phyloP scores from a whole-genome alignment of 305 asterid species.

The Rubia peregrina region DNA sequence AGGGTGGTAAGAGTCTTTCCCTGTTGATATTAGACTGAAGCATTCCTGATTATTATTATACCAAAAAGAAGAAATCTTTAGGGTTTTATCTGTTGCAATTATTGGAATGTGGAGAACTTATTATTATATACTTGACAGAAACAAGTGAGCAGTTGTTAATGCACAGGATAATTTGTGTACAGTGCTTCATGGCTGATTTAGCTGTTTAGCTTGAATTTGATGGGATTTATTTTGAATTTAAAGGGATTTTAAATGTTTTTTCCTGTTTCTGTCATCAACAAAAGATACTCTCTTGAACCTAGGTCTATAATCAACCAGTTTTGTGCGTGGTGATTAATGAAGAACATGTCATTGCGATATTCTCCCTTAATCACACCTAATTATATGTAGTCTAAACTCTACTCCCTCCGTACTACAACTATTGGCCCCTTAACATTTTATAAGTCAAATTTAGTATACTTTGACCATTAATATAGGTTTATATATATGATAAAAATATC shows the following conservation, averaged over 20 bases:
- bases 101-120: conserved; percentile 17
- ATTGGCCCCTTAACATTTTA: too few relatives aligned
- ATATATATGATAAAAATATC: too few relatives aligned
- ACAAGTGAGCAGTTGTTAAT: conserved; percentile 14
- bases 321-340: too few relatives aligned
- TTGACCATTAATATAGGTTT: too few relatives aligned
- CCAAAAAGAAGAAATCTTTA: conserved; percentile 12
- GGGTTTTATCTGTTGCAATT: conserved; percentile 20
- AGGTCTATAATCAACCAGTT: too few relatives aligned
- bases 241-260: background rate
- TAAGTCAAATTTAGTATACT: too few relatives aligned
- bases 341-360: too few relatives aligned
- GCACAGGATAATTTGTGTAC: conserved; percentile 37
- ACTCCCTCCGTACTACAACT: too few relatives aligned
- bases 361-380: background rate
- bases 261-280: background rate
- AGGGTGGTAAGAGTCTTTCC: conserved; percentile 18
- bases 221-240: conserved; percentile 2
- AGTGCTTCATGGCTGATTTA: conserved; percentile 29
- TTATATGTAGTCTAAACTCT: too few relatives aligned
- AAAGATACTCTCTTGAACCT: too few relatives aligned
- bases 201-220: conserved; percentile 1
- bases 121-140: conserved; percentile 21
- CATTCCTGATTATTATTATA: conserved; percentile 2
- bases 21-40: conserved; percentile 19